A percentile compares a stretch with the other conserved stretches of the same genome.
These are phyloP conservation scores for Desmodesmus armatus DNA, from an alignment of 139 green algal species.

Conservation along the genomic window DNA sequence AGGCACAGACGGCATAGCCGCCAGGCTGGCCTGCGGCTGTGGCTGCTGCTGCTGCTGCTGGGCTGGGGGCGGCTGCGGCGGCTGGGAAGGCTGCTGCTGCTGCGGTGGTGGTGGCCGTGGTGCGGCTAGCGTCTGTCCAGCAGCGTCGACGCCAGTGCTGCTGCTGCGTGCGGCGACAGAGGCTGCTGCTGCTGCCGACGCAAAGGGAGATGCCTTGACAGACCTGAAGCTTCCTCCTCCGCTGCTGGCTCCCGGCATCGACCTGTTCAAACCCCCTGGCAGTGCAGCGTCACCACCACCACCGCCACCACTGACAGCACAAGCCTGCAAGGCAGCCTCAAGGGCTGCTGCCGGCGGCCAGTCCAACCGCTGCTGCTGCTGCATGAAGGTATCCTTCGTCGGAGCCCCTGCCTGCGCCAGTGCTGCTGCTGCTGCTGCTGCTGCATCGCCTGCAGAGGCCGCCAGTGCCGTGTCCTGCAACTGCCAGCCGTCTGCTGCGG, in stretches of 20 bases:
- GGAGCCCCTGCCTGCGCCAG: too few species aligned
- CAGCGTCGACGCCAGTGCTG: background rate
- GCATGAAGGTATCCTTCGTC: too few species aligned
- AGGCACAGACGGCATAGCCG: background rate
- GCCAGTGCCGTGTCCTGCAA: too few species aligned
- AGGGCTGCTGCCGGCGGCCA: background rate
- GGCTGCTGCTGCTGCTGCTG: background rate
- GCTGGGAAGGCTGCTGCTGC: background rate
- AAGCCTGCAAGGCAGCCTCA: background rate
- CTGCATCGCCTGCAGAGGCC: too few species aligned
- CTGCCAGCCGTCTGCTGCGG: too few species aligned
- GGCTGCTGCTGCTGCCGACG: background rate
- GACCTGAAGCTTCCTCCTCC: background rate
- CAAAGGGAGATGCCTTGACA: background rate
- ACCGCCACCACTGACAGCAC: background rate
- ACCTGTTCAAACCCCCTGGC: background rate
- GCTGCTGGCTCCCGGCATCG: background rate
- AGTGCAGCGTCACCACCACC: background rate
- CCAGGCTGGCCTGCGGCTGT: background rate
- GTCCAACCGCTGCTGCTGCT: background rate
- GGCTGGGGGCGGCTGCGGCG: slow-evolving; percentile 3
- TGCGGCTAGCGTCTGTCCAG: background rate
- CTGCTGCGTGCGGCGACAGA: background rate
- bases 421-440: too few species aligned
- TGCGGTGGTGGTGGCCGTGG: background rate